Conservation (phyloP, 805 yeast species). For the Vanderwaltozyma verrucispora region DNA sequence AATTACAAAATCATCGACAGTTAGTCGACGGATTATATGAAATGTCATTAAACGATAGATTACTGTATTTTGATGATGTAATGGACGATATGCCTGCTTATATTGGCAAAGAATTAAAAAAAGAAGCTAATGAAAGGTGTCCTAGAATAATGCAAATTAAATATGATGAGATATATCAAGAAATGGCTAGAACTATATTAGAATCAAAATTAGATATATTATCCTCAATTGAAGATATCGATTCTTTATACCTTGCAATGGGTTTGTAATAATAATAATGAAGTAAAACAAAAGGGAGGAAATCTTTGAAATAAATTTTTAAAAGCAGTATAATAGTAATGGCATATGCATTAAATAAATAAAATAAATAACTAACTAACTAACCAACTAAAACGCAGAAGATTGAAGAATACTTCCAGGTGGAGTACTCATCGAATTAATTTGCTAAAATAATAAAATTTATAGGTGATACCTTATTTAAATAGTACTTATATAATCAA, state of each 20-base stretch:
- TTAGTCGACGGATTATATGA: constrained; percentile 31
- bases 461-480: neutral
- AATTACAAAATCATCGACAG: constrained; percentile 12
- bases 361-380: neutral
- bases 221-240: constrained; percentile 71
- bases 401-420: no score
- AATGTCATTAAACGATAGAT: constrained; percentile 16
- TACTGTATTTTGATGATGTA: constrained; percentile 27
- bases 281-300: neutral
- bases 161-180: constrained; percentile 31
- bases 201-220: constrained; percentile 36
- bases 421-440: no score
- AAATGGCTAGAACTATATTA: constrained; percentile 59
- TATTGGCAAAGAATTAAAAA: constrained; percentile 29
- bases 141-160: constrained; percentile 17
- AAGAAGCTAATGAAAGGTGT: constrained; percentile 24
- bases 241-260: constrained; percentile 60
- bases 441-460: neutral
- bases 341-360: no score
- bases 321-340: no score
- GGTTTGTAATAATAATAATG: constrained; percentile 24
- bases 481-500: neutral
- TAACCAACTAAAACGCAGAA: no score
- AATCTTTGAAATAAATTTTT: neutral
- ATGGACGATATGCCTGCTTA: constrained; percentile 39